Evolutionary conservation across 31 red algal genomes (phyloP).

Genomic region (Bonnemaisonia californica): DNA sequence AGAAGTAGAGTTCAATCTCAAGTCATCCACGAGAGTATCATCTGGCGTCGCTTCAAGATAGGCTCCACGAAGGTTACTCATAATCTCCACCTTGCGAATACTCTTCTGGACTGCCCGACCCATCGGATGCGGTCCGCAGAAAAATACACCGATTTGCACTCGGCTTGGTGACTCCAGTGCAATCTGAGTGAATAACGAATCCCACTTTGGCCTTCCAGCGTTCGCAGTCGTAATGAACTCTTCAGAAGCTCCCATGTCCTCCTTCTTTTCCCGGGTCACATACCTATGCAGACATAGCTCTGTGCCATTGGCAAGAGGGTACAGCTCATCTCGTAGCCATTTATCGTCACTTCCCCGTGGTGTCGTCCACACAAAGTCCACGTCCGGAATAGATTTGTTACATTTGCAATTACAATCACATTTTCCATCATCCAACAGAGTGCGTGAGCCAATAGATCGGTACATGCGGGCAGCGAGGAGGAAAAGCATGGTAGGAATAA

Average conservation of each 20-base stretch:
- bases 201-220: slow-evolving; percentile 71
- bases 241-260: slow-evolving; percentile 14
- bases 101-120: slow-evolving; percentile 55
- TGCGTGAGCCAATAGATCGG: neutral
- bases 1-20: slow-evolving; percentile 3
- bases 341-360: slow-evolving; percentile 52
- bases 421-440: neutral
- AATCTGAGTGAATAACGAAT: slow-evolving; percentile 56
- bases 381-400: slow-evolving; percentile 35
- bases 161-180: slow-evolving; percentile 24
- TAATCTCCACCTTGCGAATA: slow-evolving; percentile 31
- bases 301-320: slow-evolving; percentile 34
- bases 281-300: slow-evolving; percentile 64
- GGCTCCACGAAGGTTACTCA: slow-evolving; percentile 40
- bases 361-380: slow-evolving; percentile 85
- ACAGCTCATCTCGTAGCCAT: slow-evolving; percentile 65
- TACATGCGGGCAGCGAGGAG: slow-evolving; percentile 6
- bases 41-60: slow-evolving; percentile 32
- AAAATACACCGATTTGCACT: slow-evolving; percentile 69
- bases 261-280: slow-evolving; percentile 59
- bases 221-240: slow-evolving; percentile 30
- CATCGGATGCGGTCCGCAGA: slow-evolving; percentile 85
- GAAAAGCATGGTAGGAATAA: neutral
- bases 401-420: slow-evolving; percentile 6
- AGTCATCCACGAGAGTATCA: slow-evolving; percentile 31